A percentile compares a stretch with the other conserved stretches of the same genome.
Evolutionary conservation across 129 eudicot genomes (phyloP).

Genomic region (Tagetes patula): DNA sequence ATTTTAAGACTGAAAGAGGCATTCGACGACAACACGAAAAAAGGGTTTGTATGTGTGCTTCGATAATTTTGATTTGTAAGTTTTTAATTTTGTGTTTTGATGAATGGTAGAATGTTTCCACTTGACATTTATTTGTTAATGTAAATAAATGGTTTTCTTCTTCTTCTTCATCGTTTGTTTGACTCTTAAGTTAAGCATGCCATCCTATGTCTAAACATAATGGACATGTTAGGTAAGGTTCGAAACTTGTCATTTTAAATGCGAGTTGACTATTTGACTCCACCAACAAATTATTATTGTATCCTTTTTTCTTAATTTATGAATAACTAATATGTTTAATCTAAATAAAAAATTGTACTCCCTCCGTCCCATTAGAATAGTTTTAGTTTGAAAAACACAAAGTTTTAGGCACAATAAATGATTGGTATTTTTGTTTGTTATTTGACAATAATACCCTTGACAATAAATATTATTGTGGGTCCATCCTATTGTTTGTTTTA

Average conservation of each 20-base stretch:
- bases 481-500: too few species aligned
- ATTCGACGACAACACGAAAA: slow-evolving; percentile 15
- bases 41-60: slow-evolving; percentile 30
- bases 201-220: slow-evolving; percentile 6
- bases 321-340: not conserved
- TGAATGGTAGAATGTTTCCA: slow-evolving; percentile 25
- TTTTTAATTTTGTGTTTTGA: slow-evolving; percentile 8
- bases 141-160: slow-evolving; percentile 37
- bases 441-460: too few species aligned
- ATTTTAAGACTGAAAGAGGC: slow-evolving; percentile 18
- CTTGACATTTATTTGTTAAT: slow-evolving; percentile 24
- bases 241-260: not conserved
- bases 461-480: too few species aligned
- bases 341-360: too few species aligned
- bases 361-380: too few species aligned
- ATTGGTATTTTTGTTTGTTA: too few species aligned
- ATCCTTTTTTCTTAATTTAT: not conserved
- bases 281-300: not conserved
- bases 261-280: not conserved
- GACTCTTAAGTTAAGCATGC: slow-evolving; percentile 20
- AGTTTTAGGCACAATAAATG: too few species aligned
- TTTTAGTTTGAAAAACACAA: too few species aligned
- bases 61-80: slow-evolving; percentile 30
- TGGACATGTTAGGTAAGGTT: not conserved
- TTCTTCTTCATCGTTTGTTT: slow-evolving; percentile 26